phyloP scores from a whole-genome alignment of 1,284 basidiomycete genomes.

The Ganoderma resinaceum region DNA sequence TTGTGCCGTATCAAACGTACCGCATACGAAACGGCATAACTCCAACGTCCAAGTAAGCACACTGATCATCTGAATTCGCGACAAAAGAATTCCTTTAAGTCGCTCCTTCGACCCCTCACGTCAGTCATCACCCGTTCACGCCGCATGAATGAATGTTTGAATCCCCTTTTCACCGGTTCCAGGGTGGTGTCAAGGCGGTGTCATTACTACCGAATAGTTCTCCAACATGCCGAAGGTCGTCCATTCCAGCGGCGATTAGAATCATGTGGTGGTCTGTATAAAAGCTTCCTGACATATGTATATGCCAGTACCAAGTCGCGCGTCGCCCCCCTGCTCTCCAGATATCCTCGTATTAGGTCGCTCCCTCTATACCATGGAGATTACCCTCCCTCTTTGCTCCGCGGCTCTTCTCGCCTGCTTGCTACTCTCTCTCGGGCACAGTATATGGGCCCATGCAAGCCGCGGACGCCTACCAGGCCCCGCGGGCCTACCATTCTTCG shows the following conservation, averaged over 20 bases:
- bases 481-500: neutral
- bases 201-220: neutral
- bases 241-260: neutral
- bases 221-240: neutral
- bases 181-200: neutral
- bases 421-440: neutral
- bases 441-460: neutral
- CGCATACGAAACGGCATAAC: no score
- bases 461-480: constrained; percentile 7
- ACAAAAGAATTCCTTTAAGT: no score
- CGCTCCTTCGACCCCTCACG: no score
- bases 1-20: no score
- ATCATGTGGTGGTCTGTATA: neutral
- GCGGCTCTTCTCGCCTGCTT: neutral
- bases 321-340: neutral
- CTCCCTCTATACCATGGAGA: neutral
- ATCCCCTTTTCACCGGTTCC: no score
- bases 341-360: neutral
- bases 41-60: no score
- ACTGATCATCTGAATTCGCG: no score
- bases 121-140: no score
- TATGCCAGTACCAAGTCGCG: neutral
- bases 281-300: neutral
- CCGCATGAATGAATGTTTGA: no score
- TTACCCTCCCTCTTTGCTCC: neutral